Percentiles rank a stretch among this genome's conserved stretches.
Conservation (phyloP, 169 alveolate species). For the Plasmodium reichenowi region DNA sequence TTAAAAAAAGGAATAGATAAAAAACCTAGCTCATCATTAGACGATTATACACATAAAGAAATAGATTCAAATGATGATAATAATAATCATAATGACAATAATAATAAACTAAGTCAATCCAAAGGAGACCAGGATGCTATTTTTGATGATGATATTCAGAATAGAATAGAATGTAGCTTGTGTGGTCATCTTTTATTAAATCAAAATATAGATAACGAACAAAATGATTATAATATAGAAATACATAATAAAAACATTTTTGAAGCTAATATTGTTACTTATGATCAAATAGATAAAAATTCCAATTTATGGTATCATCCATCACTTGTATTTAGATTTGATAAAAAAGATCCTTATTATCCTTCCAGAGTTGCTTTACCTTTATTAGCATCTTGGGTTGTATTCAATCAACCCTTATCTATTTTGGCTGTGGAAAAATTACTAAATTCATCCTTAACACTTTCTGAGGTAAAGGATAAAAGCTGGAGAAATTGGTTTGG, state of each 20-base stretch:
- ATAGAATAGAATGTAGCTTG: conserved; percentile 78
- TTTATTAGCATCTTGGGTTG: conserved; percentile 91
- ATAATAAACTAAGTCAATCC: conserved; percentile 4
- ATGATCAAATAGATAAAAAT: conserved; percentile 88
- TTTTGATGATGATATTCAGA: conserved; percentile 68
- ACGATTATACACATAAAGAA: conserved; percentile 9
- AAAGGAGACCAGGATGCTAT: conserved; percentile 28
- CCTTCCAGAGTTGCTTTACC: conserved; percentile 93
- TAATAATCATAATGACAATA: conserved; percentile 10
- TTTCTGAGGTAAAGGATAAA: conserved; percentile 60
- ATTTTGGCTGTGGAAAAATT: conserved; percentile 85
- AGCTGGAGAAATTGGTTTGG: conserved; percentile 78
- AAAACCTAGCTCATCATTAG: background rate
- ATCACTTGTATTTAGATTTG: conserved; percentile 91
- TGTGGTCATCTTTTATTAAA: conserved; percentile 88
- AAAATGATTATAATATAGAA: conserved; percentile 59
- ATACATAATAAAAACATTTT: conserved; percentile 78
- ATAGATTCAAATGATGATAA: conserved; percentile 24
- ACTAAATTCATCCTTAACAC: conserved; percentile 74
- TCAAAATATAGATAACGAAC: conserved; percentile 78
- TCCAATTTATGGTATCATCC: conserved; percentile 92
- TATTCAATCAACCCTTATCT: conserved; percentile 91
- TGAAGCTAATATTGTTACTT: conserved; percentile 85
- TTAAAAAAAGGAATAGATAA: background rate
- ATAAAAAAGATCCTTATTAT: conserved; percentile 91